A percentile compares a stretch with the other conserved stretches of the same genome.
phyloP scores from a whole-genome alignment of 352 stramenopile species.

The Phytophthora europaea region DNA sequence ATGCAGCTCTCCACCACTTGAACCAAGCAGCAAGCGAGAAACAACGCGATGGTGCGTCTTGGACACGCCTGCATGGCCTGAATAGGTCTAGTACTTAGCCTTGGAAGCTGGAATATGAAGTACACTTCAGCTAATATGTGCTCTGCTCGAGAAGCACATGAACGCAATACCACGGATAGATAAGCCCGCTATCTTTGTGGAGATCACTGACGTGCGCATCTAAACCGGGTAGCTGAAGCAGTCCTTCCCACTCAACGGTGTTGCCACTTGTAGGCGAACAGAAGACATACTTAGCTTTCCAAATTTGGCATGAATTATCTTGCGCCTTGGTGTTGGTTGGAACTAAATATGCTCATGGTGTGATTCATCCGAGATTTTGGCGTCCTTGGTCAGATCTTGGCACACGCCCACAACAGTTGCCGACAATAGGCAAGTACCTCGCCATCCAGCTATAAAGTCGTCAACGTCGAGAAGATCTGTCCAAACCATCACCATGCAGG shows the following conservation, averaged over 20 bases:
- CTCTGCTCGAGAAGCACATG: not conserved
- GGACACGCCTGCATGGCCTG: not conserved
- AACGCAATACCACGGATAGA: not conserved
- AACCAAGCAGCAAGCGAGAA: constrained; percentile 7
- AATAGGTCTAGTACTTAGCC: not conserved
- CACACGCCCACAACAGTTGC: too few species aligned
- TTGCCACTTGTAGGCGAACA: not conserved
- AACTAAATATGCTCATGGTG: not conserved
- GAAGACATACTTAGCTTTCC: not conserved
- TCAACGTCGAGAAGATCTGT: too few species aligned
- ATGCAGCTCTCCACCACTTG: constrained; percentile 32
- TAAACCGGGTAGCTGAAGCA: not conserved
- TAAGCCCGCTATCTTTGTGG: not conserved
- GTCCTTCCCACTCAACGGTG: not conserved
- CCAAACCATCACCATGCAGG: too few species aligned
- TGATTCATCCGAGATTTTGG: too few species aligned
- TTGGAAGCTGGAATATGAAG: constrained; percentile 3
- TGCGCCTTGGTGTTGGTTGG: not conserved
- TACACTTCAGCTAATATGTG: not conserved
- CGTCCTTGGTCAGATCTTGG: too few species aligned
- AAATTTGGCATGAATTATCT: not conserved
- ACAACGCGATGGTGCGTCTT: not conserved
- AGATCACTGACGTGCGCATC: not conserved
- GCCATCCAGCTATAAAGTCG: too few species aligned
- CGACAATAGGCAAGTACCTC: too few species aligned